These are phyloP conservation scores for Parastagonospora nodorum DNA, from an alignment of 2,329 filamentous ascomycete genomes.

Conservation along the genomic window DNA sequence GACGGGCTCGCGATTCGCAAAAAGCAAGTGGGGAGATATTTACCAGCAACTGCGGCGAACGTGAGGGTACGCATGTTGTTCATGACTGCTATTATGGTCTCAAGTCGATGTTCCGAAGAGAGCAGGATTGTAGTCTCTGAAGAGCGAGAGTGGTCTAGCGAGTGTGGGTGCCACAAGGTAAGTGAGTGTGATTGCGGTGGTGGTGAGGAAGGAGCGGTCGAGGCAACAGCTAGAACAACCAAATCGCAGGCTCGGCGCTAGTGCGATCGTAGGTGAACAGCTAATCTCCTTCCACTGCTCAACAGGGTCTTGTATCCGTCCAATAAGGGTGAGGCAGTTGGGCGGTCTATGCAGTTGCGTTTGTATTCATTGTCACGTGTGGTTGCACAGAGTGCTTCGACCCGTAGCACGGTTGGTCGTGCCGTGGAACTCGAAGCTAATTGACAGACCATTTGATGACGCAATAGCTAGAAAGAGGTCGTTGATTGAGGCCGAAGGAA, in stretches of 20 bases:
- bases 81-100: neutral
- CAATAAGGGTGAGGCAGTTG: neutral
- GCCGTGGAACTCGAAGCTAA: neutral
- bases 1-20: no score
- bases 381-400: slow-evolving; percentile 1
- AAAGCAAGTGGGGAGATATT: neutral
- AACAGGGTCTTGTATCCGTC: neutral
- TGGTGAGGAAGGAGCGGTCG: neutral
- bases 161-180: neutral
- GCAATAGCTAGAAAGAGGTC: no score
- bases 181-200: neutral
- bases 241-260: neutral
- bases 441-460: no score
- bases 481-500: no score
- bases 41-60: neutral
- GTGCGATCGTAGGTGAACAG: slow-evolving; percentile 1
- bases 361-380: slow-evolving; percentile 9
- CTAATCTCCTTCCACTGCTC: neutral
- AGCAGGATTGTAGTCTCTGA: neutral
- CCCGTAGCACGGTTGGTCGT: slow-evolving; percentile 5
- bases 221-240: neutral
- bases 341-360: slow-evolving; percentile 11
- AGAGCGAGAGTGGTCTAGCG: neutral
- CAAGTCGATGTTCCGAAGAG: neutral
- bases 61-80: neutral